Evolutionary conservation across 345 rosid genomes (phyloP), one percentile per base, ranked within the genome.

Genomic region (Eucalyptus coolabah): DNA sequence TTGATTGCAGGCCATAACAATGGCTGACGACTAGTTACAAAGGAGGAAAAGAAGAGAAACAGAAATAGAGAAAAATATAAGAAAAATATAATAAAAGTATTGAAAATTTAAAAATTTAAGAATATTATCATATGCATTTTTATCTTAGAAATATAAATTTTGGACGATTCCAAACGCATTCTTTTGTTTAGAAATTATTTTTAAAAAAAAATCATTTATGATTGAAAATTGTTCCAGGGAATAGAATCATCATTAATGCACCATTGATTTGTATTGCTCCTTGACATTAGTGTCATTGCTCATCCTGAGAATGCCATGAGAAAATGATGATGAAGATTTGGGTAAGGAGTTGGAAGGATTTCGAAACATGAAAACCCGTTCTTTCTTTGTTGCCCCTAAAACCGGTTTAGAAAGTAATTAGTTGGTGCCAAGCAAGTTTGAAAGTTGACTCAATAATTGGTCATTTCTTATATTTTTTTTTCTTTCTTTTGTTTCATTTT

Each of bases 21-120:
- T 6, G 18, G 7, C 0, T 1, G 0, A 6, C 0, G 0, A 50
- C 8, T 0, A 0, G 0, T 1, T 50, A 50, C 8, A 50, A 50
- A 50, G 53, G 17, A 50, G 19, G 3, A 16, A 1, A 15, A 50
- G 51, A 50, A 50, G 3, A 50, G 51, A 15, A 50, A 17, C 1
- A 6, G 8, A 50, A 50, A 3, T 6, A 50, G 8, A 17, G 8
- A 50, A 6, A 50, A 50, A 50, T 12, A 50, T 50, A 50, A 50
- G 3, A 50, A 50, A 14, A 50, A 14, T 50, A 50, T 50, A 50
- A 50, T 50, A 50, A 6, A 50, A 50, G 8, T 16, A 16, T 17
- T 50, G 17, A 15, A 17, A 15, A 50, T 2, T 4, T 6, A 50
- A 50, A 50, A 50, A 16, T 1, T 2, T 50, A 6, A 50, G 1